These are phyloP conservation scores for Triangularia setosa DNA, from an alignment of 2,329 filamentous ascomycete species.

Conservation along the genomic window DNA sequence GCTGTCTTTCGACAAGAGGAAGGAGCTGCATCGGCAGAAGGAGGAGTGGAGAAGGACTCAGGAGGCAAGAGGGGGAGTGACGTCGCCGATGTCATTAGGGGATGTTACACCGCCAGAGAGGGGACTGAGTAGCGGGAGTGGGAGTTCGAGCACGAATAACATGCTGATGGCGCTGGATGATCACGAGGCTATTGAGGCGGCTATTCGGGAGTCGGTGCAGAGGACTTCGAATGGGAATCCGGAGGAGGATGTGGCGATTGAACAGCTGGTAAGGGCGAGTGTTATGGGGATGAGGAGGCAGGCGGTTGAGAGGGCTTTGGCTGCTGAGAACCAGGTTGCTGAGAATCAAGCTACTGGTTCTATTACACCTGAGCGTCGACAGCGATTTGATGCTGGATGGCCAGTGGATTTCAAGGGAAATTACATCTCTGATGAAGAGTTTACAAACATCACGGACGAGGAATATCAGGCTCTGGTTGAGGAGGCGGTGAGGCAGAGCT, in stretches of 20 bases:
- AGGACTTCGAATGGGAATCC: slow-evolving; percentile 67
- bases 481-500: slow-evolving; percentile 51
- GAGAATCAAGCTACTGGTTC: not conserved
- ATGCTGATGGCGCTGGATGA: slow-evolving; percentile 24
- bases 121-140: not conserved
- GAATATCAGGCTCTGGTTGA: slow-evolving; percentile 56
- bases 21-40: slow-evolving; percentile 30
- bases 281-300: slow-evolving; percentile 50
- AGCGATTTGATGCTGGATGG: not conserved
- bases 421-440: slow-evolving; percentile 31
- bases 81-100: slow-evolving; percentile 13
- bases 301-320: slow-evolving; percentile 23
- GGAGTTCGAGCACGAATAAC: slow-evolving; percentile 13
- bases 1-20: slow-evolving; percentile 48
- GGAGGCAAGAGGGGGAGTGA: slow-evolving; percentile 20
- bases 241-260: slow-evolving; percentile 67
- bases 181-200: slow-evolving; percentile 64
- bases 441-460: slow-evolving; percentile 50
- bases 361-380: not conserved
- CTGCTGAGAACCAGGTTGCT: slow-evolving; percentile 13
- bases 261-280: slow-evolving; percentile 70
- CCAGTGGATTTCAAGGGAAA: not conserved
- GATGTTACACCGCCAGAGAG: not conserved
- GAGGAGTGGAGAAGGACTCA: slow-evolving; percentile 39
- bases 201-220: slow-evolving; percentile 65